These are phyloP conservation scores for Neolentinus lepideus DNA, from an alignment of 1,284 basidiomycete species.

Conservation along the genomic window DNA sequence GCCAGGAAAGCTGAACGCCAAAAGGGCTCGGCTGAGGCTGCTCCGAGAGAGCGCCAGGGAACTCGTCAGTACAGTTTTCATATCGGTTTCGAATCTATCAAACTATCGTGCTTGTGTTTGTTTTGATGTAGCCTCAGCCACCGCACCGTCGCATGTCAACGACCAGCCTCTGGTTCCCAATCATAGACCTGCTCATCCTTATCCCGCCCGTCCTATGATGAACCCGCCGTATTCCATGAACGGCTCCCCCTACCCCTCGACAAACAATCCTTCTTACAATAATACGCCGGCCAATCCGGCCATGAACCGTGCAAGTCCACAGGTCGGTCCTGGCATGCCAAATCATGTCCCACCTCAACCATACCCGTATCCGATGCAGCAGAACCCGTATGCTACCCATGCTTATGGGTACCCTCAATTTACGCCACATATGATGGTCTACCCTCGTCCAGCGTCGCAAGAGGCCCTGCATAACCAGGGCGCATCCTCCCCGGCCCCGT, in stretches of 20 bases:
- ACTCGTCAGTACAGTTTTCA: background rate
- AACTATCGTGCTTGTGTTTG: background rate
- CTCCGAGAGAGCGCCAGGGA: background rate
- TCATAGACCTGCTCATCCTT: constrained; percentile 40
- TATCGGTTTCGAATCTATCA: background rate
- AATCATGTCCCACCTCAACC: constrained; percentile 40
- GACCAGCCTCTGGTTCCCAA: constrained; percentile 19
- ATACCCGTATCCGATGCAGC: constrained; percentile 30
- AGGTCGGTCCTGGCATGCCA: constrained; percentile 32
- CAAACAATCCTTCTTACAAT: constrained; percentile 27
- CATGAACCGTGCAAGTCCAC: constrained; percentile 31
- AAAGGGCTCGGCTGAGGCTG: background rate
- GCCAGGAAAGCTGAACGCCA: background rate
- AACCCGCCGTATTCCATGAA: constrained; percentile 54
- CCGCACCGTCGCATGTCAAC: background rate
- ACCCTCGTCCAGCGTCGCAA: constrained; percentile 16
- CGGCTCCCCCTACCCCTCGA: constrained; percentile 46
- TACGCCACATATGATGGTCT: constrained; percentile 62
- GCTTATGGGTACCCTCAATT: constrained; percentile 34
- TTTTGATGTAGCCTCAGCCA: background rate
- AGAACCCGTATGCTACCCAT: background rate
- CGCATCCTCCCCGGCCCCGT: constrained; percentile 17
- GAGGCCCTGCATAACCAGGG: background rate
- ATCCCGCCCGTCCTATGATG: constrained; percentile 39
- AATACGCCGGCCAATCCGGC: constrained; percentile 24